Evolutionary conservation across 805 yeast species (phyloP), one percentile per base, ranked within the genome.

Genomic region (Wickerhamiella hasegawae): DNA sequence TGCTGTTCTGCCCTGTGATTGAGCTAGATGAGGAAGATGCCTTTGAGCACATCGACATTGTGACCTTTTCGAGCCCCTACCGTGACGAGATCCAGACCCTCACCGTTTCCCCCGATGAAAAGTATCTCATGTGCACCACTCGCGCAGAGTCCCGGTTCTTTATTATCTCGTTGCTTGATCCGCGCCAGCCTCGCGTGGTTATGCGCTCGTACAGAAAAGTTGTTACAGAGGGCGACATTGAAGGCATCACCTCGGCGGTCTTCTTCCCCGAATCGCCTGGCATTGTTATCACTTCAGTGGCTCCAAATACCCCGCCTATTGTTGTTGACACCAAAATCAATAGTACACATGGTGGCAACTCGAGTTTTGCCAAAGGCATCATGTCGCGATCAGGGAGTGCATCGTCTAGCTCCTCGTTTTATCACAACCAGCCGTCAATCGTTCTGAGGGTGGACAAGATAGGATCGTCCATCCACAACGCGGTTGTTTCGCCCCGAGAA

Each of bases 211-310:
- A 71, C 24, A 55, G 85, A 31, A 62, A 72, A 4, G 53, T 73
- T 12, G 80, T 74, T 37, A 70, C 76, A 0, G 68, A 76, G 0
- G 55, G 78, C 44, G 92, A 81, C 41, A 72, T 81, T 38, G 96
- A 85, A 51, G 96, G 96, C 2, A 81, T 87, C 26, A 87, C 97
- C 0, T 80, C 75, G 42, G 57, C 81, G 5, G 68, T 69, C 37
- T 78, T 84, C 52, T 75, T 77, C 53, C 82, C 83, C 0, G 71
- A 73, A 43, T 55, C 69, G 39, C 54, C 63, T 21, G 55, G 66
- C 29, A 66, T 74, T 69, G 65, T 65, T 28, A 62, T 71, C 4
- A 51, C 59, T 4, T 53, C 79, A 1, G 71, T 69, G 4, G 76
- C 83, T 5, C 69, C 71, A 35, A 67, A 70, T 42, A 66, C 80